phyloP scores from a whole-genome alignment of 805 yeast genomes.

The Cyberlindnera veronae region DNA sequence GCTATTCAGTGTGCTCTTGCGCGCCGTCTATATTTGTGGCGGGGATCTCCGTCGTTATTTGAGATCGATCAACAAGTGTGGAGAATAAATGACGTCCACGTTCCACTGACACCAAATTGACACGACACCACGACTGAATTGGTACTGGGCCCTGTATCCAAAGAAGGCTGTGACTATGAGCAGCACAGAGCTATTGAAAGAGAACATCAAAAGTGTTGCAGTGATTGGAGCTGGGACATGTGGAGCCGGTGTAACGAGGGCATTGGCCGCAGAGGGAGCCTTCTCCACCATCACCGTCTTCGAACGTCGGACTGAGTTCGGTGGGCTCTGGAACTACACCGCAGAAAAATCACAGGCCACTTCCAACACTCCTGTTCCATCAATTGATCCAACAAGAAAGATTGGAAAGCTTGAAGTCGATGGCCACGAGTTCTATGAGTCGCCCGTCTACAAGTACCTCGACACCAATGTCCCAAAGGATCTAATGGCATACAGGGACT shows the following conservation, averaged over 20 bases:
- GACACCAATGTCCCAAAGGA: conserved; percentile 67
- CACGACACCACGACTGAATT: too few relatives aligned
- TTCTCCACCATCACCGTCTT: conserved; percentile 50
- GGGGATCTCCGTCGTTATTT: too few relatives aligned
- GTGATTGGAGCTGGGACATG: conserved; percentile 79
- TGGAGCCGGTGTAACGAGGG: conserved; percentile 65
- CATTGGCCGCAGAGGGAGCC: conserved; percentile 48
- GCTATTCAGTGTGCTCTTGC: too few relatives aligned
- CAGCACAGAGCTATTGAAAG: too few relatives aligned
- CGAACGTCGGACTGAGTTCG: conserved; percentile 57
- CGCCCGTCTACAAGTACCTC: conserved; percentile 59
- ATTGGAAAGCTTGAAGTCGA: conserved; percentile 18
- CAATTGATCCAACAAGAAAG: conserved; percentile 22
- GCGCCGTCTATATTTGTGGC: too few relatives aligned
- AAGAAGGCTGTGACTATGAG: too few relatives aligned
- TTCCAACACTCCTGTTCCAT: conserved; percentile 11
- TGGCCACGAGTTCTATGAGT: conserved; percentile 38
- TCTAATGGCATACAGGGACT: conserved; percentile 62
- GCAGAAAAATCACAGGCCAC: too few relatives aligned
- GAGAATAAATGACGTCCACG: too few relatives aligned
- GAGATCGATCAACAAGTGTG: too few relatives aligned
- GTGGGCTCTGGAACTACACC: conserved; percentile 75
- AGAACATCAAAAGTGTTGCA: conserved; percentile 41
- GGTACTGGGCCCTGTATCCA: too few relatives aligned
- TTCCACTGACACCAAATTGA: too few relatives aligned